These are phyloP conservation scores for Typha latifolia DNA, from an alignment of 176 grass and related monocot genomes.

Conservation along the genomic window DNA sequence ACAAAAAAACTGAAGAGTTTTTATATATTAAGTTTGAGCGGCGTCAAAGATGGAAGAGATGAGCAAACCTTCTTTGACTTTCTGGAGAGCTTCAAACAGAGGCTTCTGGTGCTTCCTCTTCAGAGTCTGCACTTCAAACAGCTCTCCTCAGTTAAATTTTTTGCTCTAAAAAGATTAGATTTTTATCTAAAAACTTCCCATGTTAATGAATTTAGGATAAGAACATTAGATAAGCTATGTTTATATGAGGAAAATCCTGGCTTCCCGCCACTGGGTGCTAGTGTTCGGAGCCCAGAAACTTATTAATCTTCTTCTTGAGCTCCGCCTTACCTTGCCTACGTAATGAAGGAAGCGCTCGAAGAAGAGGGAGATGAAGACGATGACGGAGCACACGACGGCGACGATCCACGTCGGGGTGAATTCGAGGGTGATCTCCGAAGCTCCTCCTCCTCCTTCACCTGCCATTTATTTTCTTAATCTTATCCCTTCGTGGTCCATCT, in stretches of 20 bases:
- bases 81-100: conserved; percentile 42
- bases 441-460: neutral
- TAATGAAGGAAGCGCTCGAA: conserved; percentile 37
- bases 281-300: no score
- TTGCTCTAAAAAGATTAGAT: no score
- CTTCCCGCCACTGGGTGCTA: neutral
- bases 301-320: no score
- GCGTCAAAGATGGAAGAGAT: no score
- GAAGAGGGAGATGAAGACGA: conserved; percentile 32
- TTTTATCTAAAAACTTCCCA: no score
- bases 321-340: conserved; percentile 25
- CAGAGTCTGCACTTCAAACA: conserved; percentile 7
- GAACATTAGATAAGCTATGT: no score
- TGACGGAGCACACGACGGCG: conserved; percentile 24
- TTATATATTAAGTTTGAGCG: no score
- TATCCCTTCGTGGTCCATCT: conserved; percentile 4
- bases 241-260: neutral
- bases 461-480: neutral
- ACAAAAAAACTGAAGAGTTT: no score
- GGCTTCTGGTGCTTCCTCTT: conserved; percentile 34
- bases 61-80: conserved; percentile 35
- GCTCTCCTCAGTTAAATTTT: no score
- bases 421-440: neutral
- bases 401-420: conserved; percentile 41
- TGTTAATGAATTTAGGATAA: no score